A percentile compares a stretch with the other conserved stretches of the same genome.
Evolutionary conservation across 2,329 filamentous ascomycete genomes (phyloP).

Genomic region (Verticillium longisporum): DNA sequence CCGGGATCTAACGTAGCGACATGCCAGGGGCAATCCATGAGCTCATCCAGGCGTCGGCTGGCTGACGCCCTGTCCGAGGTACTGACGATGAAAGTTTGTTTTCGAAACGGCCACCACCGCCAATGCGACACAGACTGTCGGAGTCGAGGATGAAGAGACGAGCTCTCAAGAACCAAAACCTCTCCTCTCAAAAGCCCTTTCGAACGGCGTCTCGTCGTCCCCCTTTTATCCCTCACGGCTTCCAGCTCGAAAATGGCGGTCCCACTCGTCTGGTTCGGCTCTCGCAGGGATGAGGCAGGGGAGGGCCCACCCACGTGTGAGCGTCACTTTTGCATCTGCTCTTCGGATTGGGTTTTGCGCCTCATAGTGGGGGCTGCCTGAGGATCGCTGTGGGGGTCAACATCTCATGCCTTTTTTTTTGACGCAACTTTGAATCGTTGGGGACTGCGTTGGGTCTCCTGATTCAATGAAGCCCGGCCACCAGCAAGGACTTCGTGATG

Average conservation of each 20-base stretch:
- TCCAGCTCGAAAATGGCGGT: not conserved
- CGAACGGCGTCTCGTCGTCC: not conserved
- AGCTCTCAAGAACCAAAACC: not conserved
- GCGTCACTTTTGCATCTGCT: slow-evolving; percentile 3
- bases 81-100: not conserved
- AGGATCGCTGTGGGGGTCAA: slow-evolving; percentile 11
- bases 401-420: not conserved
- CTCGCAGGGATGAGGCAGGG: not conserved
- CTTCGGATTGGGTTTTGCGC: slow-evolving; percentile 10
- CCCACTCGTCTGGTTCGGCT: slow-evolving; percentile 2
- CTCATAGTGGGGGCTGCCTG: slow-evolving; percentile 9
- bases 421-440: slow-evolving; percentile 2
- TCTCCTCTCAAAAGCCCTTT: not conserved
- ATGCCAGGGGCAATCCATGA: not conserved
- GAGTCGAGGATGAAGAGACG: not conserved
- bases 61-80: not conserved
- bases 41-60: not conserved
- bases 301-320: slow-evolving; percentile 13
- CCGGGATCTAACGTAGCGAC: not conserved
- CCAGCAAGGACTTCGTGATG: too few relatives aligned
- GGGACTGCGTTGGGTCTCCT: too few relatives aligned
- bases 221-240: slow-evolving; percentile 3
- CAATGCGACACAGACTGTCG: not conserved
- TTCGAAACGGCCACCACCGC: not conserved
- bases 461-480: too few relatives aligned